Evolutionary conservation across 495 filamentous ascomycete species (phyloP).

Genomic region (Hypoxylon subgilvum): DNA sequence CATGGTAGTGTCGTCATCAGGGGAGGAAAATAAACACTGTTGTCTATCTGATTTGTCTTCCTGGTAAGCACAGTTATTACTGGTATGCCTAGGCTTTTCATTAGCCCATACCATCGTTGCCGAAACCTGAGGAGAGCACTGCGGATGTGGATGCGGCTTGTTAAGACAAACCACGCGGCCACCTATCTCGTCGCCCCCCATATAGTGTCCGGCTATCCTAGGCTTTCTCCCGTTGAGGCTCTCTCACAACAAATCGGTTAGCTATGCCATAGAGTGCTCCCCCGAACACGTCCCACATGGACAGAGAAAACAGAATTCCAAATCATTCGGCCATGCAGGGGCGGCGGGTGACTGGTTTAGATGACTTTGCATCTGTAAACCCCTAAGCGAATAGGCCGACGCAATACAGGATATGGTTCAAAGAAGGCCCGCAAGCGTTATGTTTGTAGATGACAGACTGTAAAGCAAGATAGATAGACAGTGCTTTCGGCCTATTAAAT

Average conservation of each 20-base stretch:
- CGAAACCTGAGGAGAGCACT: constrained; percentile 1
- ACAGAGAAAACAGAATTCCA: constrained; percentile 25
- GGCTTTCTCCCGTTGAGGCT: neutral
- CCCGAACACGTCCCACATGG: constrained; percentile 6
- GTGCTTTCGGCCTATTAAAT: neutral
- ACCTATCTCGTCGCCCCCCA: constrained; percentile 14
- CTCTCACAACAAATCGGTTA: constrained; percentile 18
- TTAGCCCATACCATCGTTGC: constrained; percentile 4
- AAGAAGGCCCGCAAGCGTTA: constrained; percentile 16
- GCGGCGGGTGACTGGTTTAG: constrained; percentile 5
- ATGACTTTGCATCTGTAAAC: constrained; percentile 18
- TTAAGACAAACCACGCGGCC: constrained; percentile 15
- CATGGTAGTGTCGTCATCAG: constrained; percentile 31
- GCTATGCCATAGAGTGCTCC: constrained; percentile 19
- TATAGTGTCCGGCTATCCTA: constrained; percentile 14
- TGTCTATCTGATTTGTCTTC: constrained; percentile 13
- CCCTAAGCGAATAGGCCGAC: constrained; percentile 12
- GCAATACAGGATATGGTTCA: neutral
- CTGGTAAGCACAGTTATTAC: constrained; percentile 8
- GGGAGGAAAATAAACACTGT: constrained; percentile 9
- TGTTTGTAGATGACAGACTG: constrained; percentile 18
- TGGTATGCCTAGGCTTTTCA: constrained; percentile 9
- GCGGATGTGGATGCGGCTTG: constrained; percentile 8
- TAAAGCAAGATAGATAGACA: constrained; percentile 27
- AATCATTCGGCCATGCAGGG: constrained; percentile 19